phyloP scores from a whole-genome alignment of 257 asterid genomes.

The Petunia axillaris region DNA sequence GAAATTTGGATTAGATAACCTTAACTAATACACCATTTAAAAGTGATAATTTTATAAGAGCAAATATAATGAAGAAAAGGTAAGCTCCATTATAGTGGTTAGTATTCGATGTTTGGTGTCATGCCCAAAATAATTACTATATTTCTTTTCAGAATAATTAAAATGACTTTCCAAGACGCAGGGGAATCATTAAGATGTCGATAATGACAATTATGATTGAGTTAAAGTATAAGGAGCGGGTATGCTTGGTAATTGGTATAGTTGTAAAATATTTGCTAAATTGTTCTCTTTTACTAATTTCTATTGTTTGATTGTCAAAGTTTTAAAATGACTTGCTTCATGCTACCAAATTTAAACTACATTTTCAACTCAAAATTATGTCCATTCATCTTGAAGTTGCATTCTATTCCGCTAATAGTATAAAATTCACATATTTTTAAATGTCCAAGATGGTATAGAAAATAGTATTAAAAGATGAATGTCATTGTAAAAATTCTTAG shows the following conservation, averaged over 20 bases:
- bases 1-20: neutral
- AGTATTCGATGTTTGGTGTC: neutral
- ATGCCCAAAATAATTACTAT: neutral
- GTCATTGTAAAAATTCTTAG: neutral
- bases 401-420: neutral
- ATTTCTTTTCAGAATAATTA: neutral
- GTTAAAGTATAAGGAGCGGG: neutral
- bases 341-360: neutral
- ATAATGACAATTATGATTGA: neutral
- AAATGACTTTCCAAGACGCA: slow-evolving; percentile 6
- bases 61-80: neutral
- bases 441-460: neutral
- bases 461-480: neutral
- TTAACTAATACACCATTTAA: neutral
- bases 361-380: neutral
- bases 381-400: no score
- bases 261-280: neutral
- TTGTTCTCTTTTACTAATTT: neutral
- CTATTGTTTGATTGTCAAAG: no score
- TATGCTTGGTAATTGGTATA: slow-evolving; percentile 2
- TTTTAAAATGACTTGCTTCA: neutral
- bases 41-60: neutral
- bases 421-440: neutral
- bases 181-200: slow-evolving; percentile 15
- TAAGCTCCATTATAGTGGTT: slow-evolving; percentile 22